Base-by-base conservation (phyloP, 495 filamentous ascomycete genomes). In the Aspergillus olivimuriae region DNA sequence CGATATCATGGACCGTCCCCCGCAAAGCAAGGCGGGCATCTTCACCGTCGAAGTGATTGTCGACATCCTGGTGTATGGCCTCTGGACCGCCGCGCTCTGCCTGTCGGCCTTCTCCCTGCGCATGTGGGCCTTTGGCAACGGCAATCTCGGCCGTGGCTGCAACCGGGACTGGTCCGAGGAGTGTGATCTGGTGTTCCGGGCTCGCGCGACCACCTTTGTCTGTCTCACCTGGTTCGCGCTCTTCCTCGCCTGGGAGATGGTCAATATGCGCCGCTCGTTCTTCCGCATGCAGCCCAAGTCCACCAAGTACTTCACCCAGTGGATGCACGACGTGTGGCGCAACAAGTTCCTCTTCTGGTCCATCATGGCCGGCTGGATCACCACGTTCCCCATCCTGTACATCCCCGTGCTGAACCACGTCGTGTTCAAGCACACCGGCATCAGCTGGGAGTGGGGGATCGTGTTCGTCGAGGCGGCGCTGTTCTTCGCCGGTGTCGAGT, bases 321-420 rank as follows among this genome's bases (percentile, higher is more conserved):
- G 75, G 69, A 61, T 66, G 41, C 44, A 58, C 39, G 80, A 82
- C 46, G 66, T 82, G 48, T 84, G 80, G 80, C 69, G 73, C 23
- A 85, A 86, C 62, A 62, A 75, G 52, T 82, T 84, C 61, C 69
- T 85, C 21, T 83, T 86, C 66, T 85, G 72, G 72, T 68, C 76
- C 18, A 66, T 84, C 38, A 62, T 81, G 30, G 69, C 72, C 11
- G 82, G 80, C 3, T 83, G 81, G 63, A 60, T 82, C 32, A 82
- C 78, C 4, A 67, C 80, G 8, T 84, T 85, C 56, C 82, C 81
- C 12, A 75, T 77, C 3, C 56, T 86, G 1, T 86, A 86, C 46
- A 77, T 85, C 39, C 81, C 81, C 0, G 78, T 76, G 17, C 58
- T 86, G 36, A 86, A 82, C 61, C 57, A 63, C 5, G 60, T 65